Conservation (phyloP, 768 basidiomycete genomes). For the Daedaleopsis nitida region DNA sequence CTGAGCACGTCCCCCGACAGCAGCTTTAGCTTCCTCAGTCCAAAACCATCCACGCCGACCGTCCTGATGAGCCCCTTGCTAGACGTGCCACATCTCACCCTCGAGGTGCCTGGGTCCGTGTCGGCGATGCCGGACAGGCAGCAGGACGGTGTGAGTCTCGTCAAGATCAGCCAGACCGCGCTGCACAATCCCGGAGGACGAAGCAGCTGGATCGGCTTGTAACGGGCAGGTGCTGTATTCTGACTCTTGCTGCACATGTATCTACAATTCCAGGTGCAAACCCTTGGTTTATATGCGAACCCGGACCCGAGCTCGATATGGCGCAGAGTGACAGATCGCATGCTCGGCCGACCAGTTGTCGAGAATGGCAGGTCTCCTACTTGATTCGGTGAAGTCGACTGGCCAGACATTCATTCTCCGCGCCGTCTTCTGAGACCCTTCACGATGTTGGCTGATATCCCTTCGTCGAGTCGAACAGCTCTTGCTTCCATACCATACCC, state of each 20-base stretch:
- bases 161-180: conserved; percentile 94
- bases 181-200: conserved; percentile 90
- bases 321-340: not conserved
- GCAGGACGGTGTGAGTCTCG: conserved; percentile 40
- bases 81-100: conserved; percentile 47
- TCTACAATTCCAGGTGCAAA: too few species aligned
- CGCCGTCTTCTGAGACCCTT: conserved; percentile 10
- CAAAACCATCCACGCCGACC: conserved; percentile 25
- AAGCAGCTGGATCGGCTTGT: conserved; percentile 92
- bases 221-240: conserved; percentile 17
- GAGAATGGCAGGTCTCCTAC: not conserved
- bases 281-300: not conserved
- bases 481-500: conserved; percentile 4
- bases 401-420: not conserved
- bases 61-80: conserved; percentile 65
- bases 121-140: conserved; percentile 18
- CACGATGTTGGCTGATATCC: conserved; percentile 4
- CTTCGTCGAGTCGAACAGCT: not conserved
- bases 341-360: not conserved
- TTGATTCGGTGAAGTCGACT: not conserved
- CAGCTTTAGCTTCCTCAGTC: conserved; percentile 16
- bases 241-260: not conserved
- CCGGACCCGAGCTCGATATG: not conserved
- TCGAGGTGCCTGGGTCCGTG: conserved; percentile 41
- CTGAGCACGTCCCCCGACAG: conserved; percentile 23